Evolutionary conservation across 257 asterid species (phyloP).

Genomic region (Datura wrightii): DNA sequence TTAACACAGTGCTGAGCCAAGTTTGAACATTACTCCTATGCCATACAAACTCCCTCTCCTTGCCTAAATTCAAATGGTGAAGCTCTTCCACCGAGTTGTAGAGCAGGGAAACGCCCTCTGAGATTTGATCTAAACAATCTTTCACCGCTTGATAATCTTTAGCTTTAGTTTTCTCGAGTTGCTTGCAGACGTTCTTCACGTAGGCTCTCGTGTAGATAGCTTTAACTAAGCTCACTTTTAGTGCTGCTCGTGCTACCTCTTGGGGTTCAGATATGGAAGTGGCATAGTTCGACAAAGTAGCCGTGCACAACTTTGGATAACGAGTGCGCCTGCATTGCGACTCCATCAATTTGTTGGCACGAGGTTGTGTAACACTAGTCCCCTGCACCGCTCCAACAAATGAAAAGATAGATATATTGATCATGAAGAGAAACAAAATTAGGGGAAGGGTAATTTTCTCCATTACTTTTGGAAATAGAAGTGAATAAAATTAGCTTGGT

Average conservation of each 20-base stretch:
- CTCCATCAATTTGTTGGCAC: constrained; percentile 47
- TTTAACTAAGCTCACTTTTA: constrained; percentile 52
- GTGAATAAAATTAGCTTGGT: not conserved
- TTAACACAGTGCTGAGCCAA: constrained; percentile 67
- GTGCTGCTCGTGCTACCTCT: constrained; percentile 57
- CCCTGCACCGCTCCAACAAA: constrained; percentile 29
- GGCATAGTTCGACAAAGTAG: constrained; percentile 42
- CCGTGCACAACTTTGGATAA: constrained; percentile 49
- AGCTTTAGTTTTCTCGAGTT: constrained; percentile 43
- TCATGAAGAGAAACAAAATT: constrained; percentile 28
- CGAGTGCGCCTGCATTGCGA: constrained; percentile 53
- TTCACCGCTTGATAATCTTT: constrained; percentile 45
- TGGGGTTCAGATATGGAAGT: constrained; percentile 42
- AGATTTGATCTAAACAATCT: constrained; percentile 66
- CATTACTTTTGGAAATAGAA: constrained; percentile 26
- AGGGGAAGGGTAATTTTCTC: constrained; percentile 34
- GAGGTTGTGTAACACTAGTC: not conserved
- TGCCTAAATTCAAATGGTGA: constrained; percentile 42
- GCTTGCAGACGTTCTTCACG: constrained; percentile 50
- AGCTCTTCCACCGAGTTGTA: constrained; percentile 56
- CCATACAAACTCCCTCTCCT: constrained; percentile 54
- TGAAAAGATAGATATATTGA: constrained; percentile 36
- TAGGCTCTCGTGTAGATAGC: constrained; percentile 58
- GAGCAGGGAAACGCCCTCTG: constrained; percentile 59
- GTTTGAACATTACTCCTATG: constrained; percentile 61